A percentile compares a stretch with the other conserved stretches of the same genome.
Conservation (phyloP, 2,329 filamentous ascomycete species). For the Hysterium pulicare region DNA sequence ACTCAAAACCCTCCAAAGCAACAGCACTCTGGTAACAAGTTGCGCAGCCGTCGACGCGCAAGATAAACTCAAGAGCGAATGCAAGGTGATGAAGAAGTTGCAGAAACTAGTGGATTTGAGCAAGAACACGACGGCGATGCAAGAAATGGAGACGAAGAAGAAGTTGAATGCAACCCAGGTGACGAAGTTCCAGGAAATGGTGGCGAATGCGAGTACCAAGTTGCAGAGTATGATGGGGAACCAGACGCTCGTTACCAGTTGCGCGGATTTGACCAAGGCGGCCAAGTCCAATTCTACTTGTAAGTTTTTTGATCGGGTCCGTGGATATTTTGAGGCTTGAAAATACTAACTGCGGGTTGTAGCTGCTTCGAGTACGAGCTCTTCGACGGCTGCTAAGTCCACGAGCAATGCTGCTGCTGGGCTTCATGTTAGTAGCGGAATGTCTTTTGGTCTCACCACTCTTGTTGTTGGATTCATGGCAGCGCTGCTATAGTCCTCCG, state of each 20-base stretch:
- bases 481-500: no score
- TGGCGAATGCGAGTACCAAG: conserved; percentile 19
- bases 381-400: no score
- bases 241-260: conserved; percentile 17
- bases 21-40: conserved; percentile 23
- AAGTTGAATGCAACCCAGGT: conserved; percentile 19
- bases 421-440: no score
- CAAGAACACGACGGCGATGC: conserved; percentile 24
- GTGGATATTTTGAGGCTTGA: no score
- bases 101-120: conserved; percentile 19
- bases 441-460: no score
- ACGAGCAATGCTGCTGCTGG: no score
- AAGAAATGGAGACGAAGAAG: conserved; percentile 18
- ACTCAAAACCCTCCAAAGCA: conserved; percentile 20
- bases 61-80: conserved; percentile 16
- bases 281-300: background rate
- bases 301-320: no score
- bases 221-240: conserved; percentile 22
- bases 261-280: background rate
- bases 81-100: conserved; percentile 20
- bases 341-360: no score
- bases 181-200: conserved; percentile 19
- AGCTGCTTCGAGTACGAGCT: no score
- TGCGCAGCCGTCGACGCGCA: conserved; percentile 24
- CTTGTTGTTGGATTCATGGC: no score